Evolutionary conservation across 257 asterid species (phyloP).

Genomic region (Solanum chmielewskii): DNA sequence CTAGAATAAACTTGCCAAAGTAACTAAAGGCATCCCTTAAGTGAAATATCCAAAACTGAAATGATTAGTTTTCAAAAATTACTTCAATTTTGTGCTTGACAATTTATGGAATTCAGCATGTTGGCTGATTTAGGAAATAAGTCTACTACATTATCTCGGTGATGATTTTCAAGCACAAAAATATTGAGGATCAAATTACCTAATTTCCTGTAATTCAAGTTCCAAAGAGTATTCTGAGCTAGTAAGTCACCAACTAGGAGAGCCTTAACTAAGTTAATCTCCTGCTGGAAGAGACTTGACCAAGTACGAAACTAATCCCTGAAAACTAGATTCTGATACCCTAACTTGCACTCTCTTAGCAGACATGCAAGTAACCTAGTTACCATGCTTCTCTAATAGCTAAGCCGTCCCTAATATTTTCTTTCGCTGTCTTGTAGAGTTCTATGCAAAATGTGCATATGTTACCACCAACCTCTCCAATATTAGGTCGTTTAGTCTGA

Average conservation of each 20-base stretch:
- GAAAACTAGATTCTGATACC: background rate
- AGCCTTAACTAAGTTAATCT: background rate
- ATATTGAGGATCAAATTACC: background rate
- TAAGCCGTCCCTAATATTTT: background rate
- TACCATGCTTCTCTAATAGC: background rate
- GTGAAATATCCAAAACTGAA: background rate
- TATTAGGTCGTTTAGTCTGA: background rate
- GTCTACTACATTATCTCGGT: background rate
- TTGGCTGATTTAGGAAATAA: background rate
- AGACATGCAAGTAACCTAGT: background rate
- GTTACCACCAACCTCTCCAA: background rate
- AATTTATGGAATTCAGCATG: background rate
- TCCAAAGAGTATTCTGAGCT: background rate
- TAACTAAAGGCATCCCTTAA: no score
- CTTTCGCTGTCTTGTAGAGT: background rate
- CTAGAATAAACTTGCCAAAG: background rate
- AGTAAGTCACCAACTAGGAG: background rate
- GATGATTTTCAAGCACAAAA: background rate
- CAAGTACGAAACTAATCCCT: background rate
- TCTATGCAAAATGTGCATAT: background rate
- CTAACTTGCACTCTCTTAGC: background rate
- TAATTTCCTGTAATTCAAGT: background rate
- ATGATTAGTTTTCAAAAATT: background rate
- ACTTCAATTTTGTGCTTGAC: background rate
- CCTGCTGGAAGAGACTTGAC: background rate